Conservation (phyloP, 2,329 filamentous ascomycete species). For the Aspergillus proliferans region DNA sequence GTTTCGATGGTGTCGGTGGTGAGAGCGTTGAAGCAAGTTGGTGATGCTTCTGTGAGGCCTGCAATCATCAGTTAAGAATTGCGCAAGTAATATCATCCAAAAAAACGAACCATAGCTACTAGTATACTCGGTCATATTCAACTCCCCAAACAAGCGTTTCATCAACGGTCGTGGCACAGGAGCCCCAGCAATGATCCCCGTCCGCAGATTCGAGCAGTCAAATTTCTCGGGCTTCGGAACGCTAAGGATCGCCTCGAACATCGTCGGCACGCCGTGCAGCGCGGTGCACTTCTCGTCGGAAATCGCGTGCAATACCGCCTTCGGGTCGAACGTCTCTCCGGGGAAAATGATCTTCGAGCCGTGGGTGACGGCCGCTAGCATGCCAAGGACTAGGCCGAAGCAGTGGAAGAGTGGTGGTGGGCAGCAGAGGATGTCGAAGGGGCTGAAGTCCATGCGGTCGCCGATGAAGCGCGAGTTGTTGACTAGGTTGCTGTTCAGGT, state of each 20-base stretch:
- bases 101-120: constrained; percentile 50
- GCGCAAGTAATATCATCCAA: not conserved
- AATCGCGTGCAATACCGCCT: constrained; percentile 60
- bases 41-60: constrained; percentile 68
- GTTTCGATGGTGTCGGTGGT: constrained; percentile 63
- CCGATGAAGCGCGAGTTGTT: constrained; percentile 67
- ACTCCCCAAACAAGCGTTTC: constrained; percentile 61
- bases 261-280: constrained; percentile 74
- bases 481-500: constrained; percentile 34
- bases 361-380: constrained; percentile 66
- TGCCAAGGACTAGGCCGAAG: constrained; percentile 71
- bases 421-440: constrained; percentile 67
- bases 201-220: constrained; percentile 54
- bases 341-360: constrained; percentile 72
- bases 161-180: constrained; percentile 70
- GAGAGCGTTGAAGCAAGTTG: constrained; percentile 75
- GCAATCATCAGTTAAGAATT: not conserved
- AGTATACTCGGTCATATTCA: constrained; percentile 70
- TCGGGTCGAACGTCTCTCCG: constrained; percentile 64
- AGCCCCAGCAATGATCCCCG: constrained; percentile 72
- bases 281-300: constrained; percentile 64
- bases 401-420: constrained; percentile 81
- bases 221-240: constrained; percentile 44
- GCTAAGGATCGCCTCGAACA: constrained; percentile 64
- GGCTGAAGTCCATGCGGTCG: constrained; percentile 64